phyloP scores from a whole-genome alignment of 257 asterid genomes.

The Vinca minor region DNA sequence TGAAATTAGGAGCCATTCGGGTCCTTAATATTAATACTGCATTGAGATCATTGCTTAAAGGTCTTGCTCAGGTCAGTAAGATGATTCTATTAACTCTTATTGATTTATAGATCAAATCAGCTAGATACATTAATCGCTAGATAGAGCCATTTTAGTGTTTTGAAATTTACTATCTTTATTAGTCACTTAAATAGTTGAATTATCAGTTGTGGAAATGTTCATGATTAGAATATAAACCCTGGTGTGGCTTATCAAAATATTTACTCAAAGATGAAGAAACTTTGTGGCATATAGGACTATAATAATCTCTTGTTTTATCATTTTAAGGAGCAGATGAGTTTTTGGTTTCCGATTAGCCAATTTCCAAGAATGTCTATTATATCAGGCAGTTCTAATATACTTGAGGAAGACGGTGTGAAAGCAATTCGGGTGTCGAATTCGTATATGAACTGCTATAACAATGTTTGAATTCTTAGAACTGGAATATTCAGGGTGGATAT shows the following conservation, averaged over 20 bases:
- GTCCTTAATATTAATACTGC: conserved; percentile 94
- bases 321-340: neutral
- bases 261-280: neutral
- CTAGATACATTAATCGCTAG: too few relatives aligned
- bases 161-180: neutral
- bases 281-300: neutral
- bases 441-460: neutral
- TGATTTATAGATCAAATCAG: neutral
- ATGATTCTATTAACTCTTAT: neutral
- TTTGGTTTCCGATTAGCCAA: neutral
- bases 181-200: neutral
- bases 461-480: neutral
- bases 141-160: neutral
- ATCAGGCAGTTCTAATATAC: neutral
- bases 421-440: too few relatives aligned
- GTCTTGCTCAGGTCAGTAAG: conserved; percentile 68
- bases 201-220: neutral
- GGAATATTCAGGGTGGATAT: neutral
- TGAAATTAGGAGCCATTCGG: conserved; percentile 79
- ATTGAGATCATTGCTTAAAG: conserved; percentile 87
- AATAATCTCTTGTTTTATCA: neutral
- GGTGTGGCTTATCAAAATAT: neutral
- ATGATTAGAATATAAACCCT: neutral
- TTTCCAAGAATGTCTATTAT: neutral
- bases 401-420: neutral